Base-by-base conservation (phyloP, 208 protist species). In the Trypanosoma cruzi region DNA sequence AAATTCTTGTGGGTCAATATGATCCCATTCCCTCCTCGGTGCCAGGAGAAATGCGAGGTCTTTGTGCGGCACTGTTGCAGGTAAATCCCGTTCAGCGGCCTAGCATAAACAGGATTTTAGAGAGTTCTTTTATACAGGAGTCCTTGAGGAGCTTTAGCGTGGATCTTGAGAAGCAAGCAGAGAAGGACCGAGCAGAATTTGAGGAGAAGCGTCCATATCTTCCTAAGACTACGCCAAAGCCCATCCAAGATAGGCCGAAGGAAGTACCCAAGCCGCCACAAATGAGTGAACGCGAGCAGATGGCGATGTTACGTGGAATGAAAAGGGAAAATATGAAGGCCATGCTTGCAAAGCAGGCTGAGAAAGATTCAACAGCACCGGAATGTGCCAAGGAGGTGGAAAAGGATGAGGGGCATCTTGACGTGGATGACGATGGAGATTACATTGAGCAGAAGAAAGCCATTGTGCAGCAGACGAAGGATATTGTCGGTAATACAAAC, bases 261-360 rank as follows among this genome's bases (percentile, higher is more conserved):
- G 75, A 72, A 48, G 24, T 32, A 50, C 62, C 68, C 1, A 64
- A 68, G 36, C 52, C 65, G 8, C 81, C 75, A 18, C 82, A 88
- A 76, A 79, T 89, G 60, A 89, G 80, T 59, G 84, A 93, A 70
- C 79, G 84, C 36, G 91, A 96, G 71, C 91, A 94, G 83, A 89
- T 94, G 86, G 86, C 84, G n/a, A 84, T 88, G 86, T 76, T 96
- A 69, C 91, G 91, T 53, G 88, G 87, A 57, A 96, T 96, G 91
- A 84, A 92, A 68, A 77, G 88, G 37, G 79, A 90, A 52, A 85
- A 80, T 69, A 90, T 96, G 84, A 84, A 85, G 77, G 88, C 82
- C 49, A 93, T 93, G 81, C 71, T 95, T 34, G 84, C 86, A n/a
- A 63, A 86, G 64, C 87, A 93, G 63, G 78, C 82, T 22, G 80